These are phyloP conservation scores for Trypanosoma boissoni DNA, from an alignment of 208 protist genomes.

Conservation along the genomic window DNA sequence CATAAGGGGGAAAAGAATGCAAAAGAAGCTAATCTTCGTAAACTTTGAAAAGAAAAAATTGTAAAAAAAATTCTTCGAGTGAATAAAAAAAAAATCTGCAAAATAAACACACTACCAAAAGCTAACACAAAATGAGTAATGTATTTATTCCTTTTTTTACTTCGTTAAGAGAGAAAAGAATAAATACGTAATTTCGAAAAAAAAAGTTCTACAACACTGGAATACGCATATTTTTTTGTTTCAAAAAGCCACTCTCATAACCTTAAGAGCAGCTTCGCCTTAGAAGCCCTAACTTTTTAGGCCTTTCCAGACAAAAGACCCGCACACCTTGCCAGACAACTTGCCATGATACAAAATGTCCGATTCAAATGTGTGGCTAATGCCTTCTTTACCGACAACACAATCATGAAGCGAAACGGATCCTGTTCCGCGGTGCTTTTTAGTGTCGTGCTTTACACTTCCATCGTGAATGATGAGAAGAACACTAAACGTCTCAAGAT, in stretches of 20 bases:
- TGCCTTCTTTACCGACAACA: slow-evolving; percentile 23
- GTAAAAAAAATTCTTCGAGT: neutral
- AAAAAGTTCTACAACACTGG: too few species aligned
- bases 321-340: slow-evolving; percentile 20
- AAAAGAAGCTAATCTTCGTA: too few species aligned
- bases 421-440: slow-evolving; percentile 21
- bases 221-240: too few species aligned
- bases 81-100: slow-evolving; percentile 1
- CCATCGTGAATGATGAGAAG: slow-evolving; percentile 26
- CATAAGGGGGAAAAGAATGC: neutral
- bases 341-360: slow-evolving; percentile 26
- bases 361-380: slow-evolving; percentile 12
- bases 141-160: neutral
- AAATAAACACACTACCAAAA: neutral
- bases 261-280: too few species aligned
- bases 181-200: too few species aligned
- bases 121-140: neutral
- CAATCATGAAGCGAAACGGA: slow-evolving; percentile 17
- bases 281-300: neutral
- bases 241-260: too few species aligned
- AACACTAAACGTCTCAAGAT: slow-evolving; percentile 28
- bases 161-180: neutral
- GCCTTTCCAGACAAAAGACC: slow-evolving; percentile 15
- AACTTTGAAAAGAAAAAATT: neutral
- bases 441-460: slow-evolving; percentile 24